phyloP scores from a whole-genome alignment of 1,284 basidiomycete genomes.

The Lentinus polychrous region DNA sequence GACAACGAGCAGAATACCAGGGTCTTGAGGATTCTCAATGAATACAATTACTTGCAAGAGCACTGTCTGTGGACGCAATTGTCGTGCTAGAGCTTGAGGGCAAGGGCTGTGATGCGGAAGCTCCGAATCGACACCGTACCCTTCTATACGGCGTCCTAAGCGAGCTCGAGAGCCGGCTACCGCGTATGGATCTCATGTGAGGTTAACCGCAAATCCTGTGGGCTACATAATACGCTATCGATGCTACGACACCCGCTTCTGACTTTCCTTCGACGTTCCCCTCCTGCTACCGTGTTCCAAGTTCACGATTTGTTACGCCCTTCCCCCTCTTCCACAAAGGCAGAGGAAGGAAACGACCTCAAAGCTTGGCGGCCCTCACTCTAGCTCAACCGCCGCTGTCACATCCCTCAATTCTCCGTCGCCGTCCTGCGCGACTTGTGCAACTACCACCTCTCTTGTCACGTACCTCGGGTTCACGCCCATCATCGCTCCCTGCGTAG shows the following conservation, averaged over 20 bases:
- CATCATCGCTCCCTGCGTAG: background rate
- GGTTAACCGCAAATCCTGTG: background rate
- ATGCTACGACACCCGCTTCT: background rate
- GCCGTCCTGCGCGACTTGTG: background rate
- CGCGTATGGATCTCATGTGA: background rate
- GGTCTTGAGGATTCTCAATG: too few relatives aligned
- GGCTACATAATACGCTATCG: constrained; percentile 1
- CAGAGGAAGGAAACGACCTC: background rate
- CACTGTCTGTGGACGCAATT: too few relatives aligned
- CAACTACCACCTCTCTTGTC: background rate
- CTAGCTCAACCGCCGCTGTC: background rate
- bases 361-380: background rate
- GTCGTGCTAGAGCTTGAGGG: too few relatives aligned
- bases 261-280: background rate
- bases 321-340: background rate
- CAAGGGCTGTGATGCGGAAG: too few relatives aligned
- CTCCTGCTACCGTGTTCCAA: background rate
- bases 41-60: too few relatives aligned
- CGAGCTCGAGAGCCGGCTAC: constrained; percentile 1
- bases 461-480: too few relatives aligned
- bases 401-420: background rate
- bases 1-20: too few relatives aligned
- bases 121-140: too few relatives aligned
- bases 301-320: background rate
- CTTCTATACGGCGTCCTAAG: too few relatives aligned